Percentiles rank a stretch among this genome's conserved stretches.
Evolutionary conservation across 1,284 basidiomycete species (phyloP).

Genomic region (Hymenochaete sp.): DNA sequence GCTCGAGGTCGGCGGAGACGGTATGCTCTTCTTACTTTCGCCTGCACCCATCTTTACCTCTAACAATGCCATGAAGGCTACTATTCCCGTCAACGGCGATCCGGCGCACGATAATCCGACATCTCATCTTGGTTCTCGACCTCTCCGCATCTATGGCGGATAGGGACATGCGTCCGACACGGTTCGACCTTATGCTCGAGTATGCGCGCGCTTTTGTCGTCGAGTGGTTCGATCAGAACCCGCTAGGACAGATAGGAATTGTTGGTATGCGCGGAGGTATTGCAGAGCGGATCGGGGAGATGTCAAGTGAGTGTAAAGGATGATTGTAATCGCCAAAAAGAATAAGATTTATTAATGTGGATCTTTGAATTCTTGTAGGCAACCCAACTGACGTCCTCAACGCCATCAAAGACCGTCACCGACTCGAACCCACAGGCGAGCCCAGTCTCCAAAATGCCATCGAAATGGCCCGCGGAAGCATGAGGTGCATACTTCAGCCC

Average conservation of each 20-base stretch:
- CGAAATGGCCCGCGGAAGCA: constrained; percentile 87
- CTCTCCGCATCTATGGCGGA: constrained; percentile 90
- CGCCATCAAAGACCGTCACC: constrained; percentile 78
- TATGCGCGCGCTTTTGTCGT: constrained; percentile 85
- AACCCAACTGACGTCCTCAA: constrained; percentile 92
- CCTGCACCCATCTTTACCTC: not conserved
- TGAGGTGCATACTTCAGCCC: constrained; percentile 52
- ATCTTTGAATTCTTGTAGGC: constrained; percentile 38
- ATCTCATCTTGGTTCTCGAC: constrained; percentile 86
- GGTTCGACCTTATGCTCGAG: constrained; percentile 84
- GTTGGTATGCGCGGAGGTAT: constrained; percentile 88
- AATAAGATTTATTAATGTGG: not conserved
- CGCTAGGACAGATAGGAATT: constrained; percentile 91
- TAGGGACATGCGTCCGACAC: constrained; percentile 89
- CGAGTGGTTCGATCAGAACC: constrained; percentile 99
- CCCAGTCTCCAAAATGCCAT: constrained; percentile 95
- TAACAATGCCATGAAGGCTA: constrained; percentile 34
- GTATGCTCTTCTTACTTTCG: constrained; percentile 33
- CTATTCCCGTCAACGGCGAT: constrained; percentile 81
- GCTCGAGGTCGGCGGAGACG: constrained; percentile 78
- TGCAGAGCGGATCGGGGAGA: constrained; percentile 79
- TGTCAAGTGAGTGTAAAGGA: constrained; percentile 59
- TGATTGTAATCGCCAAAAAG: not conserved
- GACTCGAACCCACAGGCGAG: constrained; percentile 84
- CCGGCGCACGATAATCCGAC: constrained; percentile 92